phyloP scores from a whole-genome alignment of 768 basidiomycete genomes.

The Lactarius indigo region DNA sequence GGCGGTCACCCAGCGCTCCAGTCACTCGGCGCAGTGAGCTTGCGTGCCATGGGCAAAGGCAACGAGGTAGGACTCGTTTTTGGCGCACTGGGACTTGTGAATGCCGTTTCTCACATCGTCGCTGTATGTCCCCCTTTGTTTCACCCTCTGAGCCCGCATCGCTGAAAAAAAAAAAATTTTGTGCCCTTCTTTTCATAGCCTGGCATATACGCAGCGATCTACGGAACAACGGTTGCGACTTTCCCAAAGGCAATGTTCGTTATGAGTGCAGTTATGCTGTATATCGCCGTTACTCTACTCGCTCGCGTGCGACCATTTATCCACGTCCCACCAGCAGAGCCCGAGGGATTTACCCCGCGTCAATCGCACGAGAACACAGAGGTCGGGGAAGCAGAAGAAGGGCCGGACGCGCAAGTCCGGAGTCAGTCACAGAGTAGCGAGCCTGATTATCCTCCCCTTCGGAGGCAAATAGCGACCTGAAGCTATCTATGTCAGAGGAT shows the following conservation, averaged over 20 bases:
- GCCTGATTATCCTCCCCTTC: not conserved
- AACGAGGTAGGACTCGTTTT: conserved; percentile 26
- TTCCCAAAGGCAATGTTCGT: conserved; percentile 26
- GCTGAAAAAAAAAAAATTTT: too few relatives aligned
- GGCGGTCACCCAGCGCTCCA: conserved; percentile 26
- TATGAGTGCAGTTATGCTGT: conserved; percentile 22
- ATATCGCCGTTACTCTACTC: conserved; percentile 19
- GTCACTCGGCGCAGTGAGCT: conserved; percentile 26
- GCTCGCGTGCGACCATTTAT: conserved; percentile 23
- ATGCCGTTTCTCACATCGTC: conserved; percentile 24
- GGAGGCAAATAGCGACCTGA: not conserved
- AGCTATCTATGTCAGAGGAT: conserved; percentile 12
- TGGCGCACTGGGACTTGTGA: conserved; percentile 25
- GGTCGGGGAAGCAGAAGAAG: not conserved
- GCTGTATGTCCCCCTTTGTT: conserved; percentile 16
- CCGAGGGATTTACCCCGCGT: not conserved
- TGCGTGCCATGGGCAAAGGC: conserved; percentile 27
- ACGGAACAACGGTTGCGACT: conserved; percentile 21
- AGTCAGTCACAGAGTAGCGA: not conserved
- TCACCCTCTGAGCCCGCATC: not conserved
- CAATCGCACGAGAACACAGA: not conserved
- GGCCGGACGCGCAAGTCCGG: not conserved
- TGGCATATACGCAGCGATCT: conserved; percentile 25
- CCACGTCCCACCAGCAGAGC: conserved; percentile 15
- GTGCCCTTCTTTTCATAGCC: conserved; percentile 12